Evolutionary conservation across 116 monocot species (phyloP).

Genomic region (Posidonia oceanica): DNA sequence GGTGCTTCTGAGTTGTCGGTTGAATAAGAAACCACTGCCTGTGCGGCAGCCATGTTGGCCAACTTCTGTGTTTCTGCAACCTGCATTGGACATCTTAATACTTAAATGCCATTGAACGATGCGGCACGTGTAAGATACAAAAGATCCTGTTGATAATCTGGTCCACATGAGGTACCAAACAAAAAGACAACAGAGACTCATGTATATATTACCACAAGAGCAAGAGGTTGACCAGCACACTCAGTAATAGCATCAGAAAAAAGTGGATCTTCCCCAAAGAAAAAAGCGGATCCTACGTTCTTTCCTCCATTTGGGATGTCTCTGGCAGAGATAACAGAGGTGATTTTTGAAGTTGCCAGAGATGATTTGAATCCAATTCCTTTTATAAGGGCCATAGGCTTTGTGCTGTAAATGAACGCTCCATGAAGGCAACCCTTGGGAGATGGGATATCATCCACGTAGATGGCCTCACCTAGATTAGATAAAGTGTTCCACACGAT

Average conservation of each 20-base stretch:
- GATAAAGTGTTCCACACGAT: no score
- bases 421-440: conserved; percentile 67
- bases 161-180: no score
- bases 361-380: conserved; percentile 37
- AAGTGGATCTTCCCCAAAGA: conserved; percentile 42
- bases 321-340: conserved; percentile 30
- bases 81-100: not conserved
- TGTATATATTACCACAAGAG: conserved; percentile 64
- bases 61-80: conserved; percentile 35
- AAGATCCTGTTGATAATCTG: no score
- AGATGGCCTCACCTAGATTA: conserved; percentile 73
- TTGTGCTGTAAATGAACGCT: conserved; percentile 68
- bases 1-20: conserved; percentile 44
- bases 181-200: no score
- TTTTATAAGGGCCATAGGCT: conserved; percentile 41
- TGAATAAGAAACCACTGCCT: conserved; percentile 41
- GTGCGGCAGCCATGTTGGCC: conserved; percentile 60
- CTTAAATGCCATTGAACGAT: no score
- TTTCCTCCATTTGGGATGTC: conserved; percentile 74
- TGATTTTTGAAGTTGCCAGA: conserved; percentile 18
- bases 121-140: no score
- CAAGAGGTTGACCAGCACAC: conserved; percentile 79
- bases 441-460: conserved; percentile 88
- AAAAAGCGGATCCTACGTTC: conserved; percentile 24
- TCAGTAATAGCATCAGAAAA: conserved; percentile 51